A percentile compares a stretch with the other conserved stretches of the same genome.
Evolutionary conservation across 2,329 filamentous ascomycete species (phyloP).

Genomic region (Aspergillus spinulosporus): DNA sequence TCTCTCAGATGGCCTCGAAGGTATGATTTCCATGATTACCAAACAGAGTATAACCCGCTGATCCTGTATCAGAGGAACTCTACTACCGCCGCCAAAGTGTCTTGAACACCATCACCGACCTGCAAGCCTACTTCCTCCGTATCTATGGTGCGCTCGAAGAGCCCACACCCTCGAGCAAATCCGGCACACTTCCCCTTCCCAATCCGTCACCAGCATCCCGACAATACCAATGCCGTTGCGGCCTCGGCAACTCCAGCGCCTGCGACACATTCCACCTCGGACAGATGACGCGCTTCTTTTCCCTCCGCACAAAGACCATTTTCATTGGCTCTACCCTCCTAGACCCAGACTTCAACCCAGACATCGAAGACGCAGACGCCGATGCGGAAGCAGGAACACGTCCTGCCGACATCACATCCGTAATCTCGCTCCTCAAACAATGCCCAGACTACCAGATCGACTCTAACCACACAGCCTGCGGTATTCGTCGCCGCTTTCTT

Average conservation of each 20-base stretch:
- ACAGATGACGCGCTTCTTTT: slow-evolving; percentile 47
- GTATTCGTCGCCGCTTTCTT: slow-evolving; percentile 42
- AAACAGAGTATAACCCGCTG: slow-evolving; percentile 4
- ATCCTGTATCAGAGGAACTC: slow-evolving; percentile 40
- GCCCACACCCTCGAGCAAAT: slow-evolving; percentile 18
- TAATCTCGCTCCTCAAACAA: slow-evolving; percentile 42
- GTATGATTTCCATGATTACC: slow-evolving; percentile 25
- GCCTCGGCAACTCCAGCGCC: slow-evolving; percentile 43
- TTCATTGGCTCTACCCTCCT: slow-evolving; percentile 44
- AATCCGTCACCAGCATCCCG: slow-evolving; percentile 18
- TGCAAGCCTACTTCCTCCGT: slow-evolving; percentile 45
- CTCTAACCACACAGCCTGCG: slow-evolving; percentile 43
- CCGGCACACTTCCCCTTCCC: slow-evolving; percentile 8
- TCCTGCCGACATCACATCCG: slow-evolving; percentile 30
- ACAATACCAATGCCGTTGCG: slow-evolving; percentile 43
- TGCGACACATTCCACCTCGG: slow-evolving; percentile 49
- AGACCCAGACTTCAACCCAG: slow-evolving; percentile 33
- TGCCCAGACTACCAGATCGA: slow-evolving; percentile 48
- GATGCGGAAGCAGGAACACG: slow-evolving; percentile 9
- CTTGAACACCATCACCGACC: slow-evolving; percentile 45
- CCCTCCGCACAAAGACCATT: slow-evolving; percentile 42
- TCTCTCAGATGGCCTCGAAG: slow-evolving; percentile 42
- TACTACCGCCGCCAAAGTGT: slow-evolving; percentile 43
- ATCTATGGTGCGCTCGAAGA: slow-evolving; percentile 43
- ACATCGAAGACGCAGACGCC: slow-evolving; percentile 14